A percentile compares a stretch with the other conserved stretches of the same genome.
phyloP scores from a whole-genome alignment of 177 flowering plant species.

The Vitis hybrid region DNA sequence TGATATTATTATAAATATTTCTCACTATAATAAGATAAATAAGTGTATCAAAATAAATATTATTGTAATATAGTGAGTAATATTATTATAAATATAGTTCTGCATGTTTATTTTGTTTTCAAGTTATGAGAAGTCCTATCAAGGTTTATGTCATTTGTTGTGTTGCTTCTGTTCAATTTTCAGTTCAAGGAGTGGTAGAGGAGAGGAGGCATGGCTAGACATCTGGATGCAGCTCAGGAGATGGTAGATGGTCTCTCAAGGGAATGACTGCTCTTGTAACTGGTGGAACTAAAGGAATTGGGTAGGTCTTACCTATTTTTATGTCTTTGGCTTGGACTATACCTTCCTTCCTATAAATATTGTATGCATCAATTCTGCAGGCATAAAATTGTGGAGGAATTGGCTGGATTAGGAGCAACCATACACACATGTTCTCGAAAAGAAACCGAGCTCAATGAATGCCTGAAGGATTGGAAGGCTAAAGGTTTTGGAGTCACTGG shows the following conservation, averaged over 20 bases:
- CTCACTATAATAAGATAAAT: no score
- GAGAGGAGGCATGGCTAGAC: no score
- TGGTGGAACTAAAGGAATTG: conserved; percentile 67
- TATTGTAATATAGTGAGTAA: no score
- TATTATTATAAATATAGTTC: no score
- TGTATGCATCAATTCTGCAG: conserved; percentile 19
- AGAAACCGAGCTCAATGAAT: conserved; percentile 31
- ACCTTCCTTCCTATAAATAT: background rate
- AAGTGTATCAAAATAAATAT: no score
- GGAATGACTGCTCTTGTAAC: conserved; percentile 67
- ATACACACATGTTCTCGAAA: conserved; percentile 47
- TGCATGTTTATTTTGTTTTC: no score
- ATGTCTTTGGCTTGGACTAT: background rate
- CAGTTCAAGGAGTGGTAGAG: no score
- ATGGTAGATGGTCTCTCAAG: conserved; percentile 49
- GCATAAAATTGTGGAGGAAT: conserved; percentile 49
- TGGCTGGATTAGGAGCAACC: conserved; percentile 40
- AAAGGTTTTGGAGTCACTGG: conserved; percentile 42
- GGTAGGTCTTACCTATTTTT: conserved; percentile 15
- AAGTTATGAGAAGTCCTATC: no score
- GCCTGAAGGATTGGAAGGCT: conserved; percentile 37
- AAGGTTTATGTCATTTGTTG: no score
- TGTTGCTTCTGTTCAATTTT: no score
- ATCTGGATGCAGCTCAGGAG: background rate
- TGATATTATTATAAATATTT: no score